phyloP scores from a whole-genome alignment of 345 rosid species.

The Dovyalis caffra region DNA sequence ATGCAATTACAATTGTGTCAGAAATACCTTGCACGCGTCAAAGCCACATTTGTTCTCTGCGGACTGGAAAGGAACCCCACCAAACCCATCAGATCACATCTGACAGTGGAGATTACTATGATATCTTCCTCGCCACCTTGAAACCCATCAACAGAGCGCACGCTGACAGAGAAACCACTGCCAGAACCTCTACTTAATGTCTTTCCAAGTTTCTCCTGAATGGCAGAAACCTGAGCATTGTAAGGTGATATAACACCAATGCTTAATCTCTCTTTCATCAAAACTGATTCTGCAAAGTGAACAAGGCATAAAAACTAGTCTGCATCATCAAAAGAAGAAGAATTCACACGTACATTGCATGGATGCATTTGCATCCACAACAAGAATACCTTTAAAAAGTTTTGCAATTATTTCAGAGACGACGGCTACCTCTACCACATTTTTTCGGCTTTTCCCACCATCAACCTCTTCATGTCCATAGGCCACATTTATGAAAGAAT shows the following conservation, averaged over 20 bases:
- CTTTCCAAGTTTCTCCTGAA: conserved; percentile 38
- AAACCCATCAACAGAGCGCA: conserved; percentile 50
- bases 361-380: too few species aligned
- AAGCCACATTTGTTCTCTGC: conserved; percentile 18
- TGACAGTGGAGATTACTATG: conserved; percentile 48
- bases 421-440: conserved; percentile 25
- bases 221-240: conserved; percentile 31
- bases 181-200: background rate
- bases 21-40: conserved; percentile 40
- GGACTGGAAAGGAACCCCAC: conserved; percentile 35
- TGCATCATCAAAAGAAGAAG: too few species aligned
- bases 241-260: conserved; percentile 27
- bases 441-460: conserved; percentile 13
- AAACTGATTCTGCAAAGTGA: background rate
- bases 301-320: too few species aligned
- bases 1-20: background rate
- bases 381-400: conserved; percentile 16
- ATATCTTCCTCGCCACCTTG: conserved; percentile 56
- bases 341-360: background rate
- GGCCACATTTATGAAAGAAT: conserved; percentile 19
- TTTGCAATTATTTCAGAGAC: conserved; percentile 2
- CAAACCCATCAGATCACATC: conserved; percentile 36
- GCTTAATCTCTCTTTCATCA: background rate
- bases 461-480: conserved; percentile 14
- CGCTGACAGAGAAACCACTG: conserved; percentile 30